Evolutionary conservation across 2,329 filamentous ascomycete genomes (phyloP), one percentile per base, ranked within the genome.

Genomic region (Penicillium paneum): DNA sequence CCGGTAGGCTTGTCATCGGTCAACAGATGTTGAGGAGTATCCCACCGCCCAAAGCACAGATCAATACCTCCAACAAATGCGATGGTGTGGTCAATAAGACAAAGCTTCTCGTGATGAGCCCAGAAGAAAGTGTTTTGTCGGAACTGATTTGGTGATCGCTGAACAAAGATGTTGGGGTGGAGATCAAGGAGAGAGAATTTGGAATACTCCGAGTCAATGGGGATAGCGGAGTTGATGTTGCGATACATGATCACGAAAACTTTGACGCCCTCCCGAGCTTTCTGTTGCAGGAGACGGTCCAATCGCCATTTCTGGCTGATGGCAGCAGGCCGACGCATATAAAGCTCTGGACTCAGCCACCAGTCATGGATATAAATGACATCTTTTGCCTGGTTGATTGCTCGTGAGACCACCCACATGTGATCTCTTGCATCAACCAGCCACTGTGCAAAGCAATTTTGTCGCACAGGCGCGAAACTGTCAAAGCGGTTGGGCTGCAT

Each of bases 91-190:
- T 99, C 94, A 17, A 99, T 89, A 38, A 99, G 86, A 67, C 91
- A 93, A n/a, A 99, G 83, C 75, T 99, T 99, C 72, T 99, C 94
- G 74, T 99, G 94, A 70, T 99, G 94, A 1, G 94, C 94, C 81
- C 95, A 99, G 79, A 99, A 99, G 78, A 99, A 99, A 42, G 96
- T 96, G 67, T 97, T 97, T 76, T 99, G 96, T 68, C 96, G 90
- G 75, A 97, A 92, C 74, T 99, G 94, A 65, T 99, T 97, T 0
- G 94, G 94, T 3, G 94, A 97, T 66, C 94, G 82, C 70, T 97
- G 91, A 13, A 99, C 91, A 65, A 96, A 96, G 59, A 99, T 87
- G 71, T 99, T 99, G 19, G 91, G 91, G 65, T 97, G 93, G 8
- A 99, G 81, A 69, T 97, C 96, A 44, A 99, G 83, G 55, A 99